Base-by-base conservation (phyloP, 2,329 filamentous ascomycete genomes). In the Cadophora gregata region DNA sequence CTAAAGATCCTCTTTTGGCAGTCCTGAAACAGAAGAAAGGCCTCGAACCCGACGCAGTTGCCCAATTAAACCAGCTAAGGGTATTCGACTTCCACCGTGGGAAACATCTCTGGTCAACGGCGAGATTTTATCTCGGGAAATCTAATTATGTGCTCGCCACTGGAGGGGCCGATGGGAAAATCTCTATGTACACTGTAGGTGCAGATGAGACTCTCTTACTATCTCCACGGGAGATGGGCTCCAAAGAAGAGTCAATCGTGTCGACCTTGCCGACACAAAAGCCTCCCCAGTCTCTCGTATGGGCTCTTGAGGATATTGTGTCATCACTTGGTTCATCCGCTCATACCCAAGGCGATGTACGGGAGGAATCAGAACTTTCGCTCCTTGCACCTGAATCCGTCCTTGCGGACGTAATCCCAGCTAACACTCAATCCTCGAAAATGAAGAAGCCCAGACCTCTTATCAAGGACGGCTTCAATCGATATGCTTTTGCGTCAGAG, bases 91-190 rank as follows among this genome's bases (percentile, higher is more conserved):
- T 88, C 67, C 94, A 98, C 76, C 84, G 82, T 38, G 96, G 96
- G 7, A 99, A 97, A 78, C 93, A 97, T 75, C 88, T 98, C 7
- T 98, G 95, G 94, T 89, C 93, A 0, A 83, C 88, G 45, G 87
- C 86, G 14, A 77, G 93, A 24, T 47, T 55, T 25, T 19, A 47
- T 8, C 21, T 12, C 2, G 56, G 55, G 38, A 19, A 36, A 36
- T 19, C 9, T 3, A 38, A 10, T 7, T 42, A 27, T n/a, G 38
- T 61, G 21, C 19, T 74, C 48, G 88, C 86, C 4, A 93, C 92
- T 1, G 96, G 96, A 14, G 96, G 93, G n/a, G 90, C 92, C 12
- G 96, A 99, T 78, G 90, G 93, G 19, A 87, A 84, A 70, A 83
- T 90, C 48, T 82, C 83, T 3, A 72, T 87, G 9, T 76, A 73